phyloP scores from a whole-genome alignment of 2,329 filamentous ascomycete species.

The Trichoderma sp. region DNA sequence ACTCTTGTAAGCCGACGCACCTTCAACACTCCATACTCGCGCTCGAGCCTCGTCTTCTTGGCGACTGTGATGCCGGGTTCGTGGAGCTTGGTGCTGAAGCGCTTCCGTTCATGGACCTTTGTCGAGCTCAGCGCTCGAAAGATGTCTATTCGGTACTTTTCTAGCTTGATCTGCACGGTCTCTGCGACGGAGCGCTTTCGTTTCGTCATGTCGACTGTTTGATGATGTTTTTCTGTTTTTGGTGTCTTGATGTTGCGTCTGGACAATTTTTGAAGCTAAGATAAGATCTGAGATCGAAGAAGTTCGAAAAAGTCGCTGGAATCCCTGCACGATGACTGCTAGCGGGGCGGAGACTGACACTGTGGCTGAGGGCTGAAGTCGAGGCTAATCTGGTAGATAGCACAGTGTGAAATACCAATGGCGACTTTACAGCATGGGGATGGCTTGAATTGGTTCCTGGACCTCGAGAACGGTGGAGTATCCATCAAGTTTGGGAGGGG shows the following conservation, averaged over 20 bases:
- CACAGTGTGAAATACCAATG: background rate
- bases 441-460: background rate
- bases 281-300: slow-evolving; percentile 23
- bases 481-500: background rate
- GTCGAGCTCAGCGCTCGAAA: slow-evolving; percentile 69
- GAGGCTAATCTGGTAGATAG: too few species aligned
- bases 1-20: slow-evolving; percentile 36
- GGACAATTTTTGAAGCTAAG: slow-evolving; percentile 24
- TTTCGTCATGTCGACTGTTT: slow-evolving; percentile 54
- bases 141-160: slow-evolving; percentile 61
- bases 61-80: slow-evolving; percentile 50
- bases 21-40: slow-evolving; percentile 60
- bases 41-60: slow-evolving; percentile 62
- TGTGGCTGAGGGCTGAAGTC: background rate
- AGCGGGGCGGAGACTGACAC: background rate
- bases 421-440: background rate
- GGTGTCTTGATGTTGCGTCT: background rate
- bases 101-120: slow-evolving; percentile 78
- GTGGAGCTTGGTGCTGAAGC: slow-evolving; percentile 63
- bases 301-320: background rate
- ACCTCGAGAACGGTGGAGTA: slow-evolving; percentile 8
- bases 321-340: slow-evolving; percentile 1
- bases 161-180: slow-evolving; percentile 53
- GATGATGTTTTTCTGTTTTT: slow-evolving; percentile 11
- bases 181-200: slow-evolving; percentile 55